Percentiles rank a stretch among this genome's conserved stretches.
phyloP scores from a whole-genome alignment of 108 stramenopile genomes.

The Pseudonitzschia delicatissima region DNA sequence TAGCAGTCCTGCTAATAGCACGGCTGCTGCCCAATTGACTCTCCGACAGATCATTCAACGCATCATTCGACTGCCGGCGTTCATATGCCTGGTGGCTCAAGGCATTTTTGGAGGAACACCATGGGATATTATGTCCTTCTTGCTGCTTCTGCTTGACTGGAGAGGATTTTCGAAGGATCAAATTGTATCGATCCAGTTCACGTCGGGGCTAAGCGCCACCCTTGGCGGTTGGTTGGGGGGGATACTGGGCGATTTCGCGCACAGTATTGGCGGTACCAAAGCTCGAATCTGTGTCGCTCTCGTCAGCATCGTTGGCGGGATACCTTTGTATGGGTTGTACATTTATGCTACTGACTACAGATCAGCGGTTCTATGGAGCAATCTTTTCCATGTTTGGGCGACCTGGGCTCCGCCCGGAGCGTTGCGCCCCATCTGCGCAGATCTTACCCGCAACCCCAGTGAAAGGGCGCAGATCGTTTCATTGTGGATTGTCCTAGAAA shows the following conservation, averaged over 20 bases:
- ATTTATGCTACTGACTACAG: slow-evolving; percentile 38
- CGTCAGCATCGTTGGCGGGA: slow-evolving; percentile 35
- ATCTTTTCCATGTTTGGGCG: slow-evolving; percentile 38
- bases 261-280: slow-evolving; percentile 3
- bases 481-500: slow-evolving; percentile 54
- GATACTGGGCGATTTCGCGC: slow-evolving; percentile 40
- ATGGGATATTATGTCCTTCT: slow-evolving; percentile 59
- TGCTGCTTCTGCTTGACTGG: slow-evolving; percentile 52
- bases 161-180: slow-evolving; percentile 44
- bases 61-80: slow-evolving; percentile 41
- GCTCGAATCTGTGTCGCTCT: slow-evolving; percentile 44
- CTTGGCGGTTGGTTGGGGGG: slow-evolving; percentile 48
- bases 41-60: slow-evolving; percentile 39
- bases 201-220: slow-evolving; percentile 24
- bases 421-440: slow-evolving; percentile 50
- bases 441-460: slow-evolving; percentile 39
- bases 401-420: slow-evolving; percentile 47
- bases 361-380: slow-evolving; percentile 31
- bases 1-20: slow-evolving; percentile 12
- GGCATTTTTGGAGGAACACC: slow-evolving; percentile 36
- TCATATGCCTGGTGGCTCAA: slow-evolving; percentile 49
- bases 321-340: slow-evolving; percentile 42
- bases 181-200: slow-evolving; percentile 48
- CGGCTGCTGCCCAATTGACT: no score
- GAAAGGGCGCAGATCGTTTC: slow-evolving; percentile 57